Evolutionary conservation across 2,329 filamentous ascomycete species (phyloP).

Genomic region (Graphiopsis chlorocephala): DNA sequence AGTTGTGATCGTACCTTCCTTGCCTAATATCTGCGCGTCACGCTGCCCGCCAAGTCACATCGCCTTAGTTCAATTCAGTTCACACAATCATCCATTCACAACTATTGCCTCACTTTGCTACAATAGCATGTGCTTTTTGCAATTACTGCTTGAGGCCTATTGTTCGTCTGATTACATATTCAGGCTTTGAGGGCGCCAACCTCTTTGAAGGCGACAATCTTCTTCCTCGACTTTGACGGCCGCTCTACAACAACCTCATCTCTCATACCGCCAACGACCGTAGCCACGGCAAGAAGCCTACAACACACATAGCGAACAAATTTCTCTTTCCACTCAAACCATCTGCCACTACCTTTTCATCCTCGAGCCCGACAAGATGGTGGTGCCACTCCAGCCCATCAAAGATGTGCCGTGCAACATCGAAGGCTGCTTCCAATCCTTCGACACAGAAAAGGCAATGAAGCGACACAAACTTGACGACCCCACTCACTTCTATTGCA

Average conservation of each 20-base stretch:
- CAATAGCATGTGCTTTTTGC: neutral
- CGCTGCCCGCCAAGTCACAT: neutral
- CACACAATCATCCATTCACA: neutral
- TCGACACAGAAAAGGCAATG: constrained; percentile 47
- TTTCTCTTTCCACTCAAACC: neutral
- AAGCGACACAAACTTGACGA: constrained; percentile 50
- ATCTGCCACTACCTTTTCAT: neutral
- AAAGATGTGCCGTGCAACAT: constrained; percentile 36
- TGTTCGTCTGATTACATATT: neutral
- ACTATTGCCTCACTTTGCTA: neutral
- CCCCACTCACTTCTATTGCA: constrained; percentile 45
- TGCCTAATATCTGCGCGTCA: neutral
- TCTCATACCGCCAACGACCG: neutral
- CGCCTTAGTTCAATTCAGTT: neutral
- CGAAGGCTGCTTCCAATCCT: constrained; percentile 47
- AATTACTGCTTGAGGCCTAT: neutral
- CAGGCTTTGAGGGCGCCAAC: neutral
- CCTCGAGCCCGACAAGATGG: neutral
- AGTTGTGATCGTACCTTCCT: neutral
- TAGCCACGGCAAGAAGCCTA: neutral
- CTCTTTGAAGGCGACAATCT: neutral
- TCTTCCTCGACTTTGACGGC: neutral
- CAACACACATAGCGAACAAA: neutral
- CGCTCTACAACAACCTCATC: neutral
- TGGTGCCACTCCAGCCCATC: neutral